phyloP scores from a whole-genome alignment of 108 stramenopile genomes.

The Cyclotella baltica region DNA sequence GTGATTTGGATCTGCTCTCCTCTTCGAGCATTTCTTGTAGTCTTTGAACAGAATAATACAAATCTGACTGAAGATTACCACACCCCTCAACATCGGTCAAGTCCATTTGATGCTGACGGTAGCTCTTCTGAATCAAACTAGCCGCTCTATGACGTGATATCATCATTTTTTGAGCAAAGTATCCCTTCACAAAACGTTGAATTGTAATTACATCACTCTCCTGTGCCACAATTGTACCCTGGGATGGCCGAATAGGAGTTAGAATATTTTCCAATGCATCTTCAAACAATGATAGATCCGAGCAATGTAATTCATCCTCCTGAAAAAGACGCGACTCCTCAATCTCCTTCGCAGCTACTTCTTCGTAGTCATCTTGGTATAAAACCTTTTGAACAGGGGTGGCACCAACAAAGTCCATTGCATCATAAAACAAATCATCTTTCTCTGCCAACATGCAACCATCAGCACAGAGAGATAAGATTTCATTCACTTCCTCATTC shows the following conservation, averaged over 20 bases:
- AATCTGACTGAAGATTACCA: slow-evolving; percentile 2
- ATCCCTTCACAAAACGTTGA: slow-evolving; percentile 63
- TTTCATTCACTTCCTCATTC: background rate
- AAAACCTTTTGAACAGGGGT: background rate
- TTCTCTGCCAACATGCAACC: slow-evolving; percentile 1
- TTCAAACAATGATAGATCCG: slow-evolving; percentile 8
- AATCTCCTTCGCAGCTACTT: background rate
- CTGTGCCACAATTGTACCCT: background rate
- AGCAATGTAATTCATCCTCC: slow-evolving; percentile 1
- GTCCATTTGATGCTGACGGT: background rate
- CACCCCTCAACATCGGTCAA: background rate
- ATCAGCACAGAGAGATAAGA: slow-evolving; percentile 17
- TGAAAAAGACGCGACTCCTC: background rate
- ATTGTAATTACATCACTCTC: slow-evolving; percentile 4
- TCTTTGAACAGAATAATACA: slow-evolving; percentile 3
- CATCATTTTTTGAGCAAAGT: slow-evolving; percentile 44
- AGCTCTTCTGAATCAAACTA: slow-evolving; percentile 10
- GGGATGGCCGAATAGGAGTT: background rate
- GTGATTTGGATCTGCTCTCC: background rate
- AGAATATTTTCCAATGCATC: slow-evolving; percentile 10
- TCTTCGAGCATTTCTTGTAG: slow-evolving; percentile 4
- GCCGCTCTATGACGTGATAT: background rate
- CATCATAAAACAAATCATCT: slow-evolving; percentile 16
- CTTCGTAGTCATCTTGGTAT: slow-evolving; percentile 8
- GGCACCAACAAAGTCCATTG: background rate